phyloP scores from a whole-genome alignment of 108 stramenopile genomes.

The Skeletonema marinoi region DNA sequence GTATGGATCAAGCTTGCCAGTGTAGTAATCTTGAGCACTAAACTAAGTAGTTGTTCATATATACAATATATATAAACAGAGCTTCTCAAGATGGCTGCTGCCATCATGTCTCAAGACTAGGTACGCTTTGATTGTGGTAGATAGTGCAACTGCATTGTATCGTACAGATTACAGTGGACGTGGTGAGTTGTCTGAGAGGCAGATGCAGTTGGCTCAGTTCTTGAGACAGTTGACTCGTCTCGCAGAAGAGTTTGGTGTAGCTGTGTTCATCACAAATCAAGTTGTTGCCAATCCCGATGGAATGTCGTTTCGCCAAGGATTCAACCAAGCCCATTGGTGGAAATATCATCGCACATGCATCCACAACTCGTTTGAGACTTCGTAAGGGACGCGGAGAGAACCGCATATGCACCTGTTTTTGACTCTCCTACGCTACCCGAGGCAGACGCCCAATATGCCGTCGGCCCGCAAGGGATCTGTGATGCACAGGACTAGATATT shows the following conservation, averaged over 20 bases:
- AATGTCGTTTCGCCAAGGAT: constrained; percentile 98
- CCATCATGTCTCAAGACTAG: constrained; percentile 98
- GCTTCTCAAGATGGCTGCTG: constrained; percentile 95
- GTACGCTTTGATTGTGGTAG: constrained; percentile 97
- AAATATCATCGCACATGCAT: constrained; percentile 99
- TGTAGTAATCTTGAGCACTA: too few relatives aligned
- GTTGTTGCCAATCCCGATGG: constrained; percentile 99
- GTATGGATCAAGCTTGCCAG: too few relatives aligned
- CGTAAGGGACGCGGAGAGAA: constrained; percentile 99
- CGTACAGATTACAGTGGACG: constrained; percentile 99
- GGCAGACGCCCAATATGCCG: constrained; percentile 92
- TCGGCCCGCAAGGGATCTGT: constrained; percentile 48
- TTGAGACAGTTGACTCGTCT: constrained; percentile 96
- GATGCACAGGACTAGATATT: background rate
- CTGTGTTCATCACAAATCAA: constrained; percentile 99
- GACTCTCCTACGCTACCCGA: constrained; percentile 97
- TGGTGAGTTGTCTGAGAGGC: constrained; percentile 96
- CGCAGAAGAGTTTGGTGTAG: constrained; percentile 98
- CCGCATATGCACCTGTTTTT: constrained; percentile 95
- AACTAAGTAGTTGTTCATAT: too few relatives aligned
- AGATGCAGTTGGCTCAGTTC: constrained; percentile 98
- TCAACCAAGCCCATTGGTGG: constrained; percentile 99
- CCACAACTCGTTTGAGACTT: constrained; percentile 95
- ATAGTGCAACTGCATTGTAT: constrained; percentile 98
- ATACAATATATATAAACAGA: too few relatives aligned